A percentile compares a stretch with the other conserved stretches of the same genome.
Conservation (phyloP, 768 basidiomycete species). For the Dioszegia crocea region DNA sequence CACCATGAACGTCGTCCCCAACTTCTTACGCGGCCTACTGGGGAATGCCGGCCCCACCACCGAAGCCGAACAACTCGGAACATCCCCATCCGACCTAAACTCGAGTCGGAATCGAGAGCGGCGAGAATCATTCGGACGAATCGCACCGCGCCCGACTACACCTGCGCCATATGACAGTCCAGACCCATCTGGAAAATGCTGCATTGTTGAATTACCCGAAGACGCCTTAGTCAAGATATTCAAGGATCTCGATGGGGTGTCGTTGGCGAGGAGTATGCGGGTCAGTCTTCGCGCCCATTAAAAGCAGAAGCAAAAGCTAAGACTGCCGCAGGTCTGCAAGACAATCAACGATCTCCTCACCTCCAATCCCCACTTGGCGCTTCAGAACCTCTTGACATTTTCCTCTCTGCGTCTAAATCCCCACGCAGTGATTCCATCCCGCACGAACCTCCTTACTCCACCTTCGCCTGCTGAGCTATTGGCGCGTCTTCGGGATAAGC, state of each 20-base stretch:
- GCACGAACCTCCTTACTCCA: slow-evolving; percentile 16
- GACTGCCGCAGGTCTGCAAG: slow-evolving; percentile 34
- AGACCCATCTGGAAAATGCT: slow-evolving; percentile 19
- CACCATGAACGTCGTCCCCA: too few species aligned
- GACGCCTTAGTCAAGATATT: slow-evolving; percentile 36
- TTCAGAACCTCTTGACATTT: slow-evolving; percentile 28
- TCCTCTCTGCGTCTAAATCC: slow-evolving; percentile 34
- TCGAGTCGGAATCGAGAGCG: too few species aligned
- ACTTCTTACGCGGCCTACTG: too few species aligned
- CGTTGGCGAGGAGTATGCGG: slow-evolving; percentile 26
- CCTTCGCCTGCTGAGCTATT: slow-evolving; percentile 32
- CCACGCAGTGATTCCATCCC: slow-evolving; percentile 9
- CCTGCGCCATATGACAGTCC: slow-evolving; percentile 29
- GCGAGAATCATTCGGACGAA: not conserved
- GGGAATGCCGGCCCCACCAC: too few species aligned
- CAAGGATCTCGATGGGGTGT: slow-evolving; percentile 22
- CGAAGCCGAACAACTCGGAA: too few species aligned
- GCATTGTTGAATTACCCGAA: slow-evolving; percentile 28
- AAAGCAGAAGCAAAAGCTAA: too few species aligned
- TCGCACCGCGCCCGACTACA: not conserved
- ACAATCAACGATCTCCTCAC: slow-evolving; percentile 29
- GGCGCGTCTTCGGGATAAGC: slow-evolving; percentile 28
- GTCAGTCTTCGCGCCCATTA: slow-evolving; percentile 15
- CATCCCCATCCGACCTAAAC: too few species aligned
- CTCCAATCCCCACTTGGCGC: slow-evolving; percentile 23